Base-by-base conservation (phyloP, 768 basidiomycete genomes). In the Boletales sp. region DNA sequence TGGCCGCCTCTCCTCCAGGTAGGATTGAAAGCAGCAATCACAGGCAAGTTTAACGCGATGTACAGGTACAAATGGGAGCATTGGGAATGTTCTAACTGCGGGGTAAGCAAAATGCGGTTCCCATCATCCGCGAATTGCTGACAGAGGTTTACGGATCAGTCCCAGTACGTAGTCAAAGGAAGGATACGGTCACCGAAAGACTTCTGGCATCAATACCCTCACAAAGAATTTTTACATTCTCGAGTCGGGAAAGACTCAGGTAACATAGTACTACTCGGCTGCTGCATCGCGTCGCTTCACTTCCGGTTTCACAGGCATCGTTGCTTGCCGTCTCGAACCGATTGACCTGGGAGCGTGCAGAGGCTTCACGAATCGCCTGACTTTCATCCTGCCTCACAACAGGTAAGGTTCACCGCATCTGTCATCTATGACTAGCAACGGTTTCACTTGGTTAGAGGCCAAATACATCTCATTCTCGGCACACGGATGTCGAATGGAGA, bases 1-100 rank as follows among this genome's bases (percentile, higher is more conserved):
- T 58, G 89, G 90, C 27, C 77, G 87, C 21, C 66, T 91, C 36
- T 87, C 87, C 9, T 82, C 81, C 70, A 78, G 88, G 88, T 89
- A 51, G 75, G 58, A 40, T 44, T 29, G 15, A 30, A 24, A 21
- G 18, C 19, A 18, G 36, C 49, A 30, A n/a, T 17, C 34, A 14
- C 35, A 4, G 18, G 40, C 40, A 34, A 11, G 27, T 24, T 34
- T 54, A 50, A 57, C 32, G 36, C 32, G 38, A 41, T 17, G 42
- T 40, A 37, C 27, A 90, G 89, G 56, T 82, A 64, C 45, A 84
- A 83, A 65, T 90, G 87, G 88, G 79, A 87, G 60, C 60, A 75
- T 43, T 89, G 86, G 80, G 78, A 86, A 62, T 92, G 89, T 58
- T 65, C 72, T 30, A 59, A 72, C 48, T 91, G 87, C 61, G 58